These are phyloP conservation scores for Cutaneotrichosporon dermatis DNA, from an alignment of 1,284 basidiomycete genomes.

Conservation along the genomic window DNA sequence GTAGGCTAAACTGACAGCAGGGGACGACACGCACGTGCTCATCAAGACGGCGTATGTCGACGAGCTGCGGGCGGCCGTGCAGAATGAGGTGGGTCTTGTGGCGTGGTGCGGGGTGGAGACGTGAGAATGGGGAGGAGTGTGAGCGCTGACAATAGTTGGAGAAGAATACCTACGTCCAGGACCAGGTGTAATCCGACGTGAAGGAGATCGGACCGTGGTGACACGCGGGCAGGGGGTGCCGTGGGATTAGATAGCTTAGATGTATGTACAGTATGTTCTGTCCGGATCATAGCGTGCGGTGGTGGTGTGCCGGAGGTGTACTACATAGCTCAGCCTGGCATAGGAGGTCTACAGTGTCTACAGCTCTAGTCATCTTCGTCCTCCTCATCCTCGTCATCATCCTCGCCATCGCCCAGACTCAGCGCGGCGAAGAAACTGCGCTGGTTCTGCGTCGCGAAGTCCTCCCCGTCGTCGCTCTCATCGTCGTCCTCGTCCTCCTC, in stretches of 20 bases:
- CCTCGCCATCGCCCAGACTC: conserved; percentile 3
- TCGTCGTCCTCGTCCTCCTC: conserved; percentile 7
- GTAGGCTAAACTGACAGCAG: conserved; percentile 17
- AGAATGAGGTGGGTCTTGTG: conserved; percentile 33
- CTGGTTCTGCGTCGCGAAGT: conserved; percentile 13
- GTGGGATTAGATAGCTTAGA: no score
- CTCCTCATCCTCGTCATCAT: neutral
- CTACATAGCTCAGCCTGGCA: no score
- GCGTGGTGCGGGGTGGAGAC: neutral
- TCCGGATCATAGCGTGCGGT: no score
- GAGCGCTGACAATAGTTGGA: conserved; percentile 30
- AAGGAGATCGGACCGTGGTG: no score
- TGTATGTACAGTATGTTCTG: no score
- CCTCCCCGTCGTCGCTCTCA: conserved; percentile 13
- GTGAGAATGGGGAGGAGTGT: no score
- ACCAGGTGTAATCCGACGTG: conserved; percentile 13
- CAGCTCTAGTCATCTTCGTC: no score
- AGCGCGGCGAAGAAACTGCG: conserved; percentile 17
- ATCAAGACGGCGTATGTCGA: conserved; percentile 38
- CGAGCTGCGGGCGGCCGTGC: conserved; percentile 32
- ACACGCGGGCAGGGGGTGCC: no score
- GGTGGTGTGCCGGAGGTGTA: no score
- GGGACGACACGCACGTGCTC: conserved; percentile 41
- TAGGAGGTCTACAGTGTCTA: no score
- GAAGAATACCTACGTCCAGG: conserved; percentile 45